Evolutionary conservation across 176 grass and related monocot species (phyloP).

Genomic region (Cenchrus purpureus): DNA sequence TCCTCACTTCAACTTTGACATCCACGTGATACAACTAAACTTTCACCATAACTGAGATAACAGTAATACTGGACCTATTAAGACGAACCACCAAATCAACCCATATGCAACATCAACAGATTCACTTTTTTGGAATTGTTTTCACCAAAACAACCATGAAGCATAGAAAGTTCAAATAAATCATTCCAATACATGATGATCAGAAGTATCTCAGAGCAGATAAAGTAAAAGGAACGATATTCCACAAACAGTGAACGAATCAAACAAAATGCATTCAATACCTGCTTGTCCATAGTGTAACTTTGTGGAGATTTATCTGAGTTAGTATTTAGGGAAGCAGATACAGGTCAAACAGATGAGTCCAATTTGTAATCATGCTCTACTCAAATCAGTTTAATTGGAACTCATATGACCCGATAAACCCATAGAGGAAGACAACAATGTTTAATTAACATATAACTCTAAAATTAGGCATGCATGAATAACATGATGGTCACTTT

Average conservation of each 20-base stretch:
- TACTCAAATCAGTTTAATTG: background rate
- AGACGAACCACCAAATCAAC: background rate
- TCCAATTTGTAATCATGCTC: background rate
- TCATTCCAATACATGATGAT: background rate
- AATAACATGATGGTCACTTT: slow-evolving; percentile 23
- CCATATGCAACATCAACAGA: background rate
- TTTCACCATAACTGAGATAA: background rate
- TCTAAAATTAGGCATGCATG: slow-evolving; percentile 1
- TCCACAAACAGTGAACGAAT: background rate
- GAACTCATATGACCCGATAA: background rate
- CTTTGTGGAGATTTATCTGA: background rate
- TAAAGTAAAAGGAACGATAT: background rate
- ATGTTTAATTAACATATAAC: background rate
- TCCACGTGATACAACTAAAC: background rate
- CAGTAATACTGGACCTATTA: background rate
- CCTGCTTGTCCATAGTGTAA: background rate
- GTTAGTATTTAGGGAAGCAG: background rate
- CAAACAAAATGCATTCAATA: background rate
- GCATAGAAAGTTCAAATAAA: background rate
- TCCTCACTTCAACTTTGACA: too few species aligned
- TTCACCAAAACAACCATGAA: background rate
- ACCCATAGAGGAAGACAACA: background rate
- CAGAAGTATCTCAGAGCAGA: slow-evolving; percentile 3
- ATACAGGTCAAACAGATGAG: background rate
- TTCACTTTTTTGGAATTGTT: background rate